Base-by-base conservation (phyloP, 139 green algal genomes). In the Chlamydomonas eustigma region DNA sequence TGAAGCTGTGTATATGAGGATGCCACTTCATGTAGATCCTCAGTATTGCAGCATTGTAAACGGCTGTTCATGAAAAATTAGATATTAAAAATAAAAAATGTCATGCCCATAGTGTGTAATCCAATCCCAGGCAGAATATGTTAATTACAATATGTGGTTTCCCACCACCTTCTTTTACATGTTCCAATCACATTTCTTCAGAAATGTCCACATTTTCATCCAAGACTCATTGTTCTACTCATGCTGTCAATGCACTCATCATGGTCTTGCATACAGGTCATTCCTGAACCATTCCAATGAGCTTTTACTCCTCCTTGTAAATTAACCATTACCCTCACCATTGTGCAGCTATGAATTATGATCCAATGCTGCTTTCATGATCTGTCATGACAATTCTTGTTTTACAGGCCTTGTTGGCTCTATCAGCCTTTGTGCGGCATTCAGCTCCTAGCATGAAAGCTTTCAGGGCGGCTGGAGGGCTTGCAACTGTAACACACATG, bases 351-450 rank as follows among this genome's bases (percentile, higher is more conserved):
- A 44, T 44, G 28, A 36, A 1, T 39, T 68, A 30, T 30, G 50
- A 34, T 25, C 30, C 3, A 24, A n/a, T n/a, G n/a, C n/a, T n/a
- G n/a, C n/a, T n/a, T n/a, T n/a, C 30, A 36, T 36, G 51, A 18
- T 68, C 51, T 44, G 28, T 36, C 2, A 39, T 68, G 37, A 33
- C 50, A 34, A 24, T 32, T 2, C 24, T 38, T 67, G 44, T 58
- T 3, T 3, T 80, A 73, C 70, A 81, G 79, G 51, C 0, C 37
- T 70, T 94, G 39, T 77, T 93, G 75, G 91, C 90, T 2, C 25
- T 95, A 30, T 90, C 85, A 2, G 86, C 83, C 24, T 76, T 92
- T 0, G 73, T 91, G 18, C 76, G 88, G 12, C 82, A 88, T 63
- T 86, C 81, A 39, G 37, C 33, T 1, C 73, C 79, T 1, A 82